These are phyloP conservation scores for Populus tremula DNA, from an alignment of 345 rosid genomes.

Conservation along the genomic window DNA sequence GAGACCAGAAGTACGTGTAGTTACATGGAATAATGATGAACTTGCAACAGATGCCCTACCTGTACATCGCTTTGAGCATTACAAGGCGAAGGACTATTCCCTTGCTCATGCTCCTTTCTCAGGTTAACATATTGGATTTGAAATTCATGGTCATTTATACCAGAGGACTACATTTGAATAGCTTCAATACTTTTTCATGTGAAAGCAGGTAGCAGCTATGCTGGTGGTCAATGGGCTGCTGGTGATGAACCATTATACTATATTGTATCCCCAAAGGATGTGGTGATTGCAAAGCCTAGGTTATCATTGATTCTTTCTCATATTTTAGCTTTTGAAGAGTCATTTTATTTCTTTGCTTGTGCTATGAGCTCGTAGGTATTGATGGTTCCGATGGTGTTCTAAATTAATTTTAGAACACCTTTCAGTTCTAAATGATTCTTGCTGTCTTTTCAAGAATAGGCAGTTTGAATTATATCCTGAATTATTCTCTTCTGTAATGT, in stretches of 20 bases:
- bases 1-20: constrained; percentile 92
- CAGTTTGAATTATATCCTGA: not conserved
- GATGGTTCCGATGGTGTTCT: not conserved
- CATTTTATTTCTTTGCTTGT: not conserved
- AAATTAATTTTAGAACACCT: not conserved
- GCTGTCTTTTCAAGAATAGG: not conserved
- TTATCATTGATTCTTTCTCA: constrained; percentile 23
- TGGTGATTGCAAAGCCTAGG: constrained; percentile 99
- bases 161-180: constrained; percentile 19
- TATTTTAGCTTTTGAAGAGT: constrained; percentile 3
- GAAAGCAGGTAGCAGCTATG: constrained; percentile 88
- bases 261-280: constrained; percentile 95
- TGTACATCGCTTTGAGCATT: constrained; percentile 95
- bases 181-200: constrained; percentile 19
- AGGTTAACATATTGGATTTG: constrained; percentile 45
- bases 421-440: not conserved
- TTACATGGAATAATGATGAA: constrained; percentile 94
- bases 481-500: not conserved
- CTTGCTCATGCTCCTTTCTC: constrained; percentile 98
- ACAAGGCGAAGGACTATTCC: constrained; percentile 93
- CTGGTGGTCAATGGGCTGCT: constrained; percentile 99
- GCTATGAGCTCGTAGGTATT: not conserved
- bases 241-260: constrained; percentile 96
- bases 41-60: constrained; percentile 97
- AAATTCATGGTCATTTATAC: constrained; percentile 15